Conservation (phyloP, 1,139 yeast genomes). For the Zygosaccharomyces pseudobailii region DNA sequence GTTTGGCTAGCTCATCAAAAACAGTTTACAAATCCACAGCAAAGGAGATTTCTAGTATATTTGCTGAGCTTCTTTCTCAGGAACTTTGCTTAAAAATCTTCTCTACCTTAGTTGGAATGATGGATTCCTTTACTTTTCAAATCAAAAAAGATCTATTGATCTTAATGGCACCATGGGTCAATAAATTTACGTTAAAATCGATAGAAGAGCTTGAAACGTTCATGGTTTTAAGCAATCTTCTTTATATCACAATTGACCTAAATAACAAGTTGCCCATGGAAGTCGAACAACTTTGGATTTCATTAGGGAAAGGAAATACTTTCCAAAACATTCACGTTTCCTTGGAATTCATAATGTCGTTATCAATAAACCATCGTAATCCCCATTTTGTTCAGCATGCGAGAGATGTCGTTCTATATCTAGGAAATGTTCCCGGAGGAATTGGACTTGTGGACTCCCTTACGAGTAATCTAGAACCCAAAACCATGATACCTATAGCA, state of each 20-base stretch:
- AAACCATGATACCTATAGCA: slow-evolving; percentile 70
- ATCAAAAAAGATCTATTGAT: slow-evolving; percentile 74
- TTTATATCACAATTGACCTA: slow-evolving; percentile 78
- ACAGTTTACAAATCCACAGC: slow-evolving; percentile 36
- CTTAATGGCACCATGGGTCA: slow-evolving; percentile 86
- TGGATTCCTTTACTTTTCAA: slow-evolving; percentile 36
- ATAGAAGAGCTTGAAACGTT: slow-evolving; percentile 44
- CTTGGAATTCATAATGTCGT: slow-evolving; percentile 61
- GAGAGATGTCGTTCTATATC: slow-evolving; percentile 73
- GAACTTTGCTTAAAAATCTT: slow-evolving; percentile 31
- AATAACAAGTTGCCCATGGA: slow-evolving; percentile 73
- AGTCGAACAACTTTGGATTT: slow-evolving; percentile 93
- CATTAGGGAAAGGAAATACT: slow-evolving; percentile 69
- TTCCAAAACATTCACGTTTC: slow-evolving; percentile 67
- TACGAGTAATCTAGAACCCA: slow-evolving; percentile 69
- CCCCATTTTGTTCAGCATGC: slow-evolving; percentile 73
- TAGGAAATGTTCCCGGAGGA: slow-evolving; percentile 43
- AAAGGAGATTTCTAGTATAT: slow-evolving; percentile 35
- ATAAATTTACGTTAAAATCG: slow-evolving; percentile 62
- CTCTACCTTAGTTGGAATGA: slow-evolving; percentile 29
- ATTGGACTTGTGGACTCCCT: slow-evolving; percentile 48
- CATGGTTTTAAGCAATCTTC: slow-evolving; percentile 77
- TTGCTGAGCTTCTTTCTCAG: slow-evolving; percentile 33
- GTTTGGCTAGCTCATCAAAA: slow-evolving; percentile 33
- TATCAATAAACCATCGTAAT: slow-evolving; percentile 67